Conservation (phyloP, 2,329 filamentous ascomycete genomes). For the Stemphylium beticola region DNA sequence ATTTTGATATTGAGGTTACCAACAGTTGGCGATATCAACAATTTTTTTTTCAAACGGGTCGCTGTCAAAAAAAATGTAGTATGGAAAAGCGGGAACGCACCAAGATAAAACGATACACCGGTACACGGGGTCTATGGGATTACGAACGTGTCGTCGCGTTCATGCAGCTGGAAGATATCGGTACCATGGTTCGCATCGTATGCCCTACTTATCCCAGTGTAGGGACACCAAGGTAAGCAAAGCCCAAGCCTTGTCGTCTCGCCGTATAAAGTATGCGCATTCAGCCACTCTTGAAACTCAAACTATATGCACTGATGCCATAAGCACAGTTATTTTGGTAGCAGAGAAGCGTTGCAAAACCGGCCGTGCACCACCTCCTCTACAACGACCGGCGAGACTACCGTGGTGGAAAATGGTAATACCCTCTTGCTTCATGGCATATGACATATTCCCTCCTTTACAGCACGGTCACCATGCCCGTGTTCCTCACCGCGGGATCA, state of each 20-base stretch:
- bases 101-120: not conserved
- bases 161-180: not conserved
- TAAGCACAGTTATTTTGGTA: no score
- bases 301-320: no score
- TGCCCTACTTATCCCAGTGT: not conserved
- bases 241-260: no score
- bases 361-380: no score
- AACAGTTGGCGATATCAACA: not conserved
- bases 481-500: conserved; percentile 12
- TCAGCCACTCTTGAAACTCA: no score
- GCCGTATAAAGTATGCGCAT: no score
- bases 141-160: conserved; percentile 1
- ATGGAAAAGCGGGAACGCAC: no score
- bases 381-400: no score
- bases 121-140: not conserved
- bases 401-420: no score
- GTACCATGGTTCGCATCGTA: not conserved
- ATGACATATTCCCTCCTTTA: not conserved
- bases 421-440: not conserved
- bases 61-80: not conserved
- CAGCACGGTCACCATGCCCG: not conserved
- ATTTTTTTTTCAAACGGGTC: not conserved
- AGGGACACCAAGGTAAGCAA: not conserved
- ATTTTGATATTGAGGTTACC: no score
- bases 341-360: no score